Base-by-base conservation (phyloP, 495 filamentous ascomycete species). In the Melanomma pulvis-pyrius region DNA sequence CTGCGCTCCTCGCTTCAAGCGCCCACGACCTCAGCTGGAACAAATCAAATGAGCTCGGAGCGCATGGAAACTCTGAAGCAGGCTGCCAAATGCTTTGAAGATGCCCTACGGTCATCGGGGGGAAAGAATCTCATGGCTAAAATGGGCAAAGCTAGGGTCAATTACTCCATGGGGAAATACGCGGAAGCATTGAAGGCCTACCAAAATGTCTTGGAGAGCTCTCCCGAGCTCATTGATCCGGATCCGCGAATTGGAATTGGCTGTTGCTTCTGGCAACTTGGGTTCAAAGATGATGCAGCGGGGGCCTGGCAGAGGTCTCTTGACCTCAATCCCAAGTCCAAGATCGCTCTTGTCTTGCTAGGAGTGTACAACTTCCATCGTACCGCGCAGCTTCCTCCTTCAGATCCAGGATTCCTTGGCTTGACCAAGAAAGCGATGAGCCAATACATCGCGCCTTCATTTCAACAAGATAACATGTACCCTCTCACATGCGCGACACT, bases 231-330 rank as follows among this genome's bases (percentile, higher is more conserved):
- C 57, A 85, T 88, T n/a, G 96, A 98, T 71, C 94, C 94, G 3
- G 94, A 98, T 75, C 96, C 94, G 68, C 82, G 94, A 56, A 92
- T 98, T 66, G 94, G 94, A 49, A 88, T 98, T 68, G 94, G 94
- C 22, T 93, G 92, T 75, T 98, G 94, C 75, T 87, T 93, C 64
- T 98, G 94, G 94, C 91, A 93, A 73, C 82, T 98, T 13, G 92
- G 92, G 21, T 89, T 88, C 81, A 97, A 96, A 75, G 92, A 97
- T 28, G 90, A 96, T 70, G 96, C 96, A 13, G 91, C 89, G 71
- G 77, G 79, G 25, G 92, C 94, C 7, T 98, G 93, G 93, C 90
- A 96, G 74, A 83, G 94, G 66, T 84, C 89, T 15, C 75, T 98
- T 25, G 87, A 94, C 71, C 79, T 97, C 75, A 96, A 96, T 73